phyloP scores from a whole-genome alignment of 2,329 filamentous ascomycete species.

The Colletotrichum tropicicola region DNA sequence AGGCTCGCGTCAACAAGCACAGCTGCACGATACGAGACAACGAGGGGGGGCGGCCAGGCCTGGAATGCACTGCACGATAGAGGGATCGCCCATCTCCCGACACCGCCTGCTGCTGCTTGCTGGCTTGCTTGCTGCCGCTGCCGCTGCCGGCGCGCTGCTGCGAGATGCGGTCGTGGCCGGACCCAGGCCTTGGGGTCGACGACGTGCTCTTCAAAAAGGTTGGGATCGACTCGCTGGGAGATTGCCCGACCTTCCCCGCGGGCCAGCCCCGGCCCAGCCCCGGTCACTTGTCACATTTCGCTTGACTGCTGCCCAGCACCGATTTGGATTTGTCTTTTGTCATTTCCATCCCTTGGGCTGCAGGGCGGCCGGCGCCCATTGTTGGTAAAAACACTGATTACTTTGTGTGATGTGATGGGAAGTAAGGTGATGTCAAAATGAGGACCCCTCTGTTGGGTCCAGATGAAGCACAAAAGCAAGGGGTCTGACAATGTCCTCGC shows the following conservation, averaged over 20 bases:
- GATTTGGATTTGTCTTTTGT: neutral
- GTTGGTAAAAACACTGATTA: neutral
- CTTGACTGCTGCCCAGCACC: neutral
- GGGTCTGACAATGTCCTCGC: neutral
- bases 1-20: neutral
- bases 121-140: neutral
- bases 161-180: neutral
- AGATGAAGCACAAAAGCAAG: neutral
- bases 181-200: slow-evolving; percentile 7
- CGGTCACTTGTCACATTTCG: slow-evolving; percentile 11
- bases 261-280: neutral
- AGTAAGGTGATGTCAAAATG: neutral
- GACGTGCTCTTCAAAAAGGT: neutral
- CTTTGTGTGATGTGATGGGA: neutral
- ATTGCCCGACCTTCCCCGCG: neutral
- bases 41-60: neutral
- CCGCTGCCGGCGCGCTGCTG: neutral
- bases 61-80: neutral
- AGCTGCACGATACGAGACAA: neutral
- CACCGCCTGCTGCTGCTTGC: neutral
- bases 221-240: slow-evolving; percentile 14
- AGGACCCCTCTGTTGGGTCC: neutral
- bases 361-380: neutral
- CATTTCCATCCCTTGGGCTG: slow-evolving; percentile 4
- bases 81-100: slow-evolving; percentile 8